Evolutionary conservation across 2,329 filamentous ascomycete genomes (phyloP), one percentile per base, ranked within the genome.

Genomic region (Dactylellina parvicollis): DNA sequence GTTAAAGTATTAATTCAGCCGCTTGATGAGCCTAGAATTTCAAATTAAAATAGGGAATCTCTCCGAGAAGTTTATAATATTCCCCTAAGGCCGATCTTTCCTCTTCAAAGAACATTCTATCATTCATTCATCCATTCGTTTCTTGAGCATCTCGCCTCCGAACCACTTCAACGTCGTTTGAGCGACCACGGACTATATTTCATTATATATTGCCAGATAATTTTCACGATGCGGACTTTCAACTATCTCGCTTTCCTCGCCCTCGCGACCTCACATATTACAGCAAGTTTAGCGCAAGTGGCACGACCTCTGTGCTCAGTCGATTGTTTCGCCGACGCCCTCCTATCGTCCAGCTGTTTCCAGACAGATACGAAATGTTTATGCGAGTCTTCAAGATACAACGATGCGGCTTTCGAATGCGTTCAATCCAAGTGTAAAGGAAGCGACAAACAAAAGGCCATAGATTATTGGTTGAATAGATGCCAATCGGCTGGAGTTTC

Each of bases 321-420:
- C 2, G 47, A 22, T 36, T 52, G 47, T 34, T 52, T 52, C 28
- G 32, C 47, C 4, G 47, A 52, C 18, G 47, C 47, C 4, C 47
- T 52, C 47, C 16, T 52, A 7, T 28, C 32, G 34, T 52, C 47
- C 4, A 52, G 47, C 47, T 52, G 47, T 52, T 52, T 52, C 47
- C 47, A 52, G 16, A 52, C 47, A 32, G 47, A 52, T 36, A 52
- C 47, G 26, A 52, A 18, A 10, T 52, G 47, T 52, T 20, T 52
- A 20, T 52, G 47, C 47, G 47, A 52, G 20, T 34, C 26, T 36
- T 28, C 47, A 36, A 32, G 47, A 36, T 52, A 52, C 47, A 34
- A 34, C 12, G 47, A 52, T 36, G 47, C 47, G 10, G 26, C 47
- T 16, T 52, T 52, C 12, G 3, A 52, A 52, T 52, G 47, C n/a